phyloP scores from a whole-genome alignment of 208 protist species.

The Eutreptiella sp. region DNA sequence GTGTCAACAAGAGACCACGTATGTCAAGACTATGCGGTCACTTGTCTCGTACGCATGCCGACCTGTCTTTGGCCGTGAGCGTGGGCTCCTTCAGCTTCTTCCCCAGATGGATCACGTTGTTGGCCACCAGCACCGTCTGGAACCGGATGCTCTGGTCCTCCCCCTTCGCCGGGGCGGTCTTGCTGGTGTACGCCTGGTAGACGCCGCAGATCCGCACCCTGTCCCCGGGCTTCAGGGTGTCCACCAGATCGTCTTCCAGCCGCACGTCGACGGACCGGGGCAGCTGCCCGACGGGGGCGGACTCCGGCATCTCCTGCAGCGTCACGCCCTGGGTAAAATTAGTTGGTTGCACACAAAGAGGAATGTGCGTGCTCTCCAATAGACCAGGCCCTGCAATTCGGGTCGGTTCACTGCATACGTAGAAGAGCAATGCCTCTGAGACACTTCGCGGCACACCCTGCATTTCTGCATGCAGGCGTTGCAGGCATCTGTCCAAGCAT shows the following conservation, averaged over 20 bases:
- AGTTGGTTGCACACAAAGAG: too few species aligned
- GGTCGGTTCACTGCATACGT: not conserved
- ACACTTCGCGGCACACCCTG: too few species aligned
- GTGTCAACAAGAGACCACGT: too few species aligned
- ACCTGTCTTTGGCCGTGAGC: too few species aligned
- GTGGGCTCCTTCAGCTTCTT: conserved; percentile 15
- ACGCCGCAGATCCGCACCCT: conserved; percentile 86
- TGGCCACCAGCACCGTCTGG: conserved; percentile 87
- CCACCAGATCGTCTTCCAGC: conserved; percentile 94
- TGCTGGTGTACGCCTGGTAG: conserved; percentile 81
- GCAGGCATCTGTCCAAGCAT: too few species aligned
- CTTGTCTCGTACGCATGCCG: too few species aligned
- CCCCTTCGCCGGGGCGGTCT: conserved; percentile 51
- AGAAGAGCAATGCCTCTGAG: conserved; percentile 33
- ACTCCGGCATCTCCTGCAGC: conserved; percentile 96
- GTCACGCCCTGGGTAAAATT: conserved; percentile 83
- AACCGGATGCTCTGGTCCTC: too few species aligned
- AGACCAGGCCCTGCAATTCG: too few species aligned
- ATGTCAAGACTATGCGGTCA: too few species aligned
- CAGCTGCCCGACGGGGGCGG: conserved; percentile 94
- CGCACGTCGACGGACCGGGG: conserved; percentile 94
- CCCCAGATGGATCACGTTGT: conserved; percentile 56
- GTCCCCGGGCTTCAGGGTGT: conserved; percentile 93
- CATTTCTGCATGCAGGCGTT: too few species aligned
- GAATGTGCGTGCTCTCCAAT: too few species aligned